Evolutionary conservation across 73 alveolate genomes (phyloP).

Genomic region (Durusdinium trenchii): DNA sequence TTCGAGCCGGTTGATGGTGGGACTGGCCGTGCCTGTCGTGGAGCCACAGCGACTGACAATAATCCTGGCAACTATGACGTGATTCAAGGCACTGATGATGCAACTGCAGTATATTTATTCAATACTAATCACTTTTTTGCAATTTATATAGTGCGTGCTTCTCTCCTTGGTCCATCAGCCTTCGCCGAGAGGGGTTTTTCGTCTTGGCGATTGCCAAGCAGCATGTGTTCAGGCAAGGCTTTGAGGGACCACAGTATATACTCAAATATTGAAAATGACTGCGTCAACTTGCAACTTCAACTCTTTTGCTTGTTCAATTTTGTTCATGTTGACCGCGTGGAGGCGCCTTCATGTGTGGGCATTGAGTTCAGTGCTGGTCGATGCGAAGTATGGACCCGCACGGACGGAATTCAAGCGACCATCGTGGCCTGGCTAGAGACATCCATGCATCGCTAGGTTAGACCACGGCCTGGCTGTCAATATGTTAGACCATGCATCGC

Average conservation of each 20-base stretch:
- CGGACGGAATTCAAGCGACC: slow-evolving; percentile 60
- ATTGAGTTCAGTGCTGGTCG: slow-evolving; percentile 62
- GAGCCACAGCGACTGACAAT: slow-evolving; percentile 45
- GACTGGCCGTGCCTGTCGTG: slow-evolving; percentile 60
- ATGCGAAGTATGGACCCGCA: slow-evolving; percentile 87
- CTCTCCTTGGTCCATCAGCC: background rate
- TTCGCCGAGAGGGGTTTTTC: slow-evolving; percentile 31
- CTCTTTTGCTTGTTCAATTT: too few relatives aligned
- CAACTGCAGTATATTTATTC: background rate
- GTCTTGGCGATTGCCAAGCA: slow-evolving; percentile 24
- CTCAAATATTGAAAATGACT: background rate
- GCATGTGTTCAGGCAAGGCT: slow-evolving; percentile 43
- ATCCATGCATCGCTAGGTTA: background rate
- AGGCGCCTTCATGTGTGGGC: slow-evolving; percentile 43
- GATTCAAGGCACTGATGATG: slow-evolving; percentile 12
- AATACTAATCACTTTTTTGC: background rate
- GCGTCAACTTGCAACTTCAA: too few relatives aligned
- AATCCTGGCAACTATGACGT: background rate
- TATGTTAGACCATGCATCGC: background rate
- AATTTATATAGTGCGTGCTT: too few relatives aligned
- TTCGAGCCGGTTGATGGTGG: slow-evolving; percentile 85
- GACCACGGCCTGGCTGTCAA: background rate
- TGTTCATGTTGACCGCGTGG: background rate
- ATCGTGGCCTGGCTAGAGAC: background rate
- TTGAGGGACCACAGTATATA: background rate